These are phyloP conservation scores for Ustilago lituana DNA, from an alignment of 1,284 basidiomycete genomes.

Conservation along the genomic window DNA sequence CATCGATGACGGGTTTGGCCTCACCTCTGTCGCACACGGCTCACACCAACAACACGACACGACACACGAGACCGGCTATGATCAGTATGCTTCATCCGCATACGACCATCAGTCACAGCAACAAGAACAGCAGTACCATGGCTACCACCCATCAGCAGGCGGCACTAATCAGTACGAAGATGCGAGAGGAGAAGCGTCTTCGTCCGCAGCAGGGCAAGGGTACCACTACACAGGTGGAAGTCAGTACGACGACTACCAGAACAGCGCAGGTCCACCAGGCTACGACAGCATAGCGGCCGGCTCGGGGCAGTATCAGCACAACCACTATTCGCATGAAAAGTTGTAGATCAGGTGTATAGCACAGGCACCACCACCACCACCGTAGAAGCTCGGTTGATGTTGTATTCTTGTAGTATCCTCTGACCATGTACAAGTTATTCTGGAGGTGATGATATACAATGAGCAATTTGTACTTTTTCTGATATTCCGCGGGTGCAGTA, in stretches of 20 bases:
- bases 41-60: slow-evolving; percentile 13
- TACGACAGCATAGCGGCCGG: slow-evolving; percentile 28
- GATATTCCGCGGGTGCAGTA: too few relatives aligned
- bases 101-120: slow-evolving; percentile 29
- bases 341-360: too few relatives aligned
- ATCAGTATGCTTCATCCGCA: slow-evolving; percentile 34
- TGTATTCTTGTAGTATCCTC: too few relatives aligned
- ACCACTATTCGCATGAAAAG: slow-evolving; percentile 35
- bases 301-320: slow-evolving; percentile 17
- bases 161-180: slow-evolving; percentile 11
- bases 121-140: slow-evolving; percentile 29
- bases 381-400: too few relatives aligned
- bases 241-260: slow-evolving; percentile 40
- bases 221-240: slow-evolving; percentile 5
- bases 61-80: slow-evolving; percentile 26
- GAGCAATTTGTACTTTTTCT: too few relatives aligned
- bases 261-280: slow-evolving; percentile 31
- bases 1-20: slow-evolving; percentile 54
- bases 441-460: too few relatives aligned
- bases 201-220: slow-evolving; percentile 5
- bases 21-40: slow-evolving; percentile 33
- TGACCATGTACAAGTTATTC: too few relatives aligned
- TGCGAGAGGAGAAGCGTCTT: slow-evolving; percentile 2
- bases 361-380: too few relatives aligned
- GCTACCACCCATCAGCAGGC: slow-evolving; percentile 9